phyloP scores from a whole-genome alignment of 176 grass and related monocot genomes.

The Paspalum vaginatum region DNA sequence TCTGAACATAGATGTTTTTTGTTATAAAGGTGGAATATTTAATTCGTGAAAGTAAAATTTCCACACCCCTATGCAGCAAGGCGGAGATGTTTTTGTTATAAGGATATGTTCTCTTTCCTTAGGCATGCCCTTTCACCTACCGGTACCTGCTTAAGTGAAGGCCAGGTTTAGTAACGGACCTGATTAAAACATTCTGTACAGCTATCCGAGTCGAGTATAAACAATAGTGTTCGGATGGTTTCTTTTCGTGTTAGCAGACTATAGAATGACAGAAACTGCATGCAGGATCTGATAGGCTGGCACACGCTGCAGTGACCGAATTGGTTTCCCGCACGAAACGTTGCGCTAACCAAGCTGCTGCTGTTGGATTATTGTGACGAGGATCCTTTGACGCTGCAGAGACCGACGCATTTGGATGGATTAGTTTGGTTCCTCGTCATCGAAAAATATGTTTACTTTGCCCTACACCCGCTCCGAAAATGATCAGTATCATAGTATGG shows the following conservation, averaged over 20 bases:
- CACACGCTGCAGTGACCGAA: background rate
- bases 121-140: background rate
- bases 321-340: background rate
- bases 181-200: background rate
- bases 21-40: no score
- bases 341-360: background rate
- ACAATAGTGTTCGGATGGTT: conserved; percentile 21
- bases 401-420: background rate
- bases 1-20: no score
- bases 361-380: background rate
- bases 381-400: background rate
- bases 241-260: conserved; percentile 26
- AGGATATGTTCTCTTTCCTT: no score
- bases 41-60: no score
- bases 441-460: background rate
- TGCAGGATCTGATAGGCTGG: background rate
- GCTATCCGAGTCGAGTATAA: background rate
- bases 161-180: background rate
- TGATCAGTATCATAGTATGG: background rate
- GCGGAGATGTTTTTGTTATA: no score
- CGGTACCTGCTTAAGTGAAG: background rate
- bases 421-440: no score
- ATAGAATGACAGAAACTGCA: background rate
- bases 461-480: background rate
- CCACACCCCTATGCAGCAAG: no score